Evolutionary conservation across 371 early-diverging fungal species (phyloP).

Genomic region (Rhizopus microsporus): DNA sequence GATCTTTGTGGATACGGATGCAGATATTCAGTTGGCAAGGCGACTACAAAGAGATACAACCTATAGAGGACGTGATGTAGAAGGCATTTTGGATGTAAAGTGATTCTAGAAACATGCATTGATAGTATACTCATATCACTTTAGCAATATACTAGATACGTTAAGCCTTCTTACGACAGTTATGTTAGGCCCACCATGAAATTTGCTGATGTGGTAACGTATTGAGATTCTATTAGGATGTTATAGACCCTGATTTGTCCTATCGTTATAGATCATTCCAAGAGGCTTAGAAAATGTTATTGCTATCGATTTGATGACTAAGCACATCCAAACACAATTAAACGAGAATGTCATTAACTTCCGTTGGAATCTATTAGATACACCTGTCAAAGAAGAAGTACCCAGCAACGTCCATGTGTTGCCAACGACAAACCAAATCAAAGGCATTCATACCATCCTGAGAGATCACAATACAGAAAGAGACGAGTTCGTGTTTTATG

Average conservation of each 20-base stretch:
- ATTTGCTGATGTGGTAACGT: constrained; percentile 79
- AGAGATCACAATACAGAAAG: constrained; percentile 72
- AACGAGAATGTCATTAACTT: constrained; percentile 70
- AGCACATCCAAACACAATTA: constrained; percentile 83
- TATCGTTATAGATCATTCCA: constrained; percentile 72
- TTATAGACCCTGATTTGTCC: background rate
- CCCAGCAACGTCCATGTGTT: constrained; percentile 62
- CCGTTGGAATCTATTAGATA: constrained; percentile 63
- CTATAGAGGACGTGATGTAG: constrained; percentile 83
- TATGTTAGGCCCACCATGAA: constrained; percentile 87
- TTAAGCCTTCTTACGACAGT: constrained; percentile 91
- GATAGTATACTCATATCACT: background rate
- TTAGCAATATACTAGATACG: constrained; percentile 85
- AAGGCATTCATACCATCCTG: constrained; percentile 84
- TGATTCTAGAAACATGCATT: background rate
- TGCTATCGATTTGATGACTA: constrained; percentile 89
- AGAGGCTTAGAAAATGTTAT: constrained; percentile 88
- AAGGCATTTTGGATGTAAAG: constrained; percentile 73
- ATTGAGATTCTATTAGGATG: too few species aligned
- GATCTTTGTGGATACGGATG: constrained; percentile 94
- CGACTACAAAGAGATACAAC: constrained; percentile 87
- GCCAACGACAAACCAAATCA: constrained; percentile 67
- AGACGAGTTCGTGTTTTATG: constrained; percentile 89
- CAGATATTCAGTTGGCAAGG: constrained; percentile 87
- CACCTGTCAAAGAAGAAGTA: constrained; percentile 39